Base-by-base conservation (phyloP, 2,329 filamentous ascomycete genomes). In the Coniochaeta pulveracea region DNA sequence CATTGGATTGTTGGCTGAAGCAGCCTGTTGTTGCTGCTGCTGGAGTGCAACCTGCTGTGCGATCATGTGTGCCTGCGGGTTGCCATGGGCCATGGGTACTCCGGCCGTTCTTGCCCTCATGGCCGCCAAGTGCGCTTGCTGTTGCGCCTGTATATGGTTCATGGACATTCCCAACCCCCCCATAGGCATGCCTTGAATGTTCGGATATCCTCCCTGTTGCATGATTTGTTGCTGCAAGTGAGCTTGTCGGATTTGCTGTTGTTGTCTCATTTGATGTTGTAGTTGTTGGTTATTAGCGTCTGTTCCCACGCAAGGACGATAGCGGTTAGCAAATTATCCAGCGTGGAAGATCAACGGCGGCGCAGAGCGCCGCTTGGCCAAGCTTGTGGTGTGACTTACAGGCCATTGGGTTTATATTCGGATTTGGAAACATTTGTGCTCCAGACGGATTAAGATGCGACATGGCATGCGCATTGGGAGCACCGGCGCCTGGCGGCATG, bases 401-500 rank as follows among this genome's bases (percentile, higher is more conserved):
- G 22, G 44, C 47, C 43, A 57, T 56, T 27, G 52, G 51, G 23
- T 55, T 55, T 40, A 62, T 64, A 33, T 68, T 62, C 28, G 65
- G 63, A 40, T 72, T 70, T 36, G 72, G 72, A 39, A 76, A 66
- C 50, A 76, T 59, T 43, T 74, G 71, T 38, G 61, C 60, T 47
- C 69, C 66, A 34, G 60, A 65, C 26, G 80, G 78, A 48, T 66
- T 82, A 34, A 86, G 53, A 50, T 88, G 82, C 49, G 80, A 77
- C 46, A 86, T 58, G 12, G 77, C 77, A 57, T 85, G 80, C 38
- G 72, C 69, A 55, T 75, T 80, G 37, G 72, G 72, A 34, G 64
- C 69, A 42, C 60, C 63, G 34, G 65, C 67, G 40, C 79, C 74
- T 19, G 78, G 79, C 41, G 80, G 80, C 75, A 88, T 84, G 37